These are phyloP conservation scores for Talinum fruticosum DNA, from an alignment of 148 eudicot species.

Conservation along the genomic window DNA sequence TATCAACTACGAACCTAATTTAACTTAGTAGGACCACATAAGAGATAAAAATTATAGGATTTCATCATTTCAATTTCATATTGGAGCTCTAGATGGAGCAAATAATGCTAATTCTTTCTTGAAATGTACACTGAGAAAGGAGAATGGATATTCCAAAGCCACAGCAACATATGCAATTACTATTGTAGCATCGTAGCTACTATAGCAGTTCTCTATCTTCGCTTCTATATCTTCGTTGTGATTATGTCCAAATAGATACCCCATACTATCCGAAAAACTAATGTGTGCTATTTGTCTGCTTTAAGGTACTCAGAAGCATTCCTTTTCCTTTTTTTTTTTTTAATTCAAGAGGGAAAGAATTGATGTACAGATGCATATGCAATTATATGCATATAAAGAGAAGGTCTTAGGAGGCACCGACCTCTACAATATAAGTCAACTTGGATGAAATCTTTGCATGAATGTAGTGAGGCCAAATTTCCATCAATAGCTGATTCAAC, in stretches of 20 bases:
- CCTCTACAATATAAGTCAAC: slow-evolving; percentile 81
- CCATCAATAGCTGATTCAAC: slow-evolving; percentile 83
- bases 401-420: slow-evolving; percentile 12
- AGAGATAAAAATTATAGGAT: background rate
- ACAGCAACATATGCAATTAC: background rate
- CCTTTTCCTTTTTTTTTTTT: background rate
- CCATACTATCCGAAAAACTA: background rate
- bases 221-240: no score
- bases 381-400: background rate
- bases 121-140: background rate
- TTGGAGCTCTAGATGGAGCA: background rate
- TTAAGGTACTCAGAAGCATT: background rate
- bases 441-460: slow-evolving; percentile 67
- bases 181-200: background rate
- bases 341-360: background rate
- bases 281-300: background rate
- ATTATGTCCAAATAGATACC: background rate
- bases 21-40: background rate
- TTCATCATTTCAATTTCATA: background rate
- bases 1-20: background rate
- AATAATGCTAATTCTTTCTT: background rate
- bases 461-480: slow-evolving; percentile 79
- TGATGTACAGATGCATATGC: background rate
- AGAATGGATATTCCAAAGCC: background rate
- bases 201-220: background rate